phyloP scores from a whole-genome alignment of 2,329 filamentous ascomycete genomes.

The Trichoderma asperellum region DNA sequence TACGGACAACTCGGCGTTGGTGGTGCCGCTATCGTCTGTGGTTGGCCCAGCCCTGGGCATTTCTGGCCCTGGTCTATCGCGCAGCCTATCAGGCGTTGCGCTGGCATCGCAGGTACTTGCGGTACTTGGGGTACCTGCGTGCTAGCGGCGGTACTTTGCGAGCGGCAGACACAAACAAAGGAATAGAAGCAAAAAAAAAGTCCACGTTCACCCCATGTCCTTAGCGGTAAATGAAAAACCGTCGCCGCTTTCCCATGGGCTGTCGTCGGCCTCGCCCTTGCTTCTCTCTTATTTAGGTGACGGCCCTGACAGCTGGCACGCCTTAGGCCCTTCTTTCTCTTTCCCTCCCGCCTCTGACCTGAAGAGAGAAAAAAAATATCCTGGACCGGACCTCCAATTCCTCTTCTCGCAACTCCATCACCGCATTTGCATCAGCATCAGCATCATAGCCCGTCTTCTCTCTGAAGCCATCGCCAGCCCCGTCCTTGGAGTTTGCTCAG shows the following conservation, averaged over 20 bases:
- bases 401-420: conserved; percentile 26
- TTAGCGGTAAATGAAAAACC: conserved; percentile 26
- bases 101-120: conserved; percentile 7
- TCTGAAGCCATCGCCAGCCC: conserved; percentile 11
- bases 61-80: conserved; percentile 4
- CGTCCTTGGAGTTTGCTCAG: conserved; percentile 20
- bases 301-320: conserved; percentile 27
- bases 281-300: conserved; percentile 30
- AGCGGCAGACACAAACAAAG: not conserved
- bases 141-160: conserved; percentile 21
- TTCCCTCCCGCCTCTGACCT: conserved; percentile 16
- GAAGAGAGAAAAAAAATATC: conserved; percentile 10
- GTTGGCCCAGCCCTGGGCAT: conserved; percentile 18
- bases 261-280: conserved; percentile 30
- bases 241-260: conserved; percentile 29
- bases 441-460: conserved; percentile 27
- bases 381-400: conserved; percentile 4
- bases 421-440: conserved; percentile 28
- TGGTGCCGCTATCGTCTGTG: conserved; percentile 3
- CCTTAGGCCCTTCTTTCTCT: conserved; percentile 18
- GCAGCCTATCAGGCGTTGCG: conserved; percentile 17
- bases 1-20: conserved; percentile 26
- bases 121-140: conserved; percentile 13
- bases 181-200: conserved; percentile 4
- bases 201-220: conserved; percentile 24